A percentile compares a stretch with the other conserved stretches of the same genome.
Conservation (phyloP, 2,329 filamentous ascomycete species). For the Aureobasidium melanogenum region DNA sequence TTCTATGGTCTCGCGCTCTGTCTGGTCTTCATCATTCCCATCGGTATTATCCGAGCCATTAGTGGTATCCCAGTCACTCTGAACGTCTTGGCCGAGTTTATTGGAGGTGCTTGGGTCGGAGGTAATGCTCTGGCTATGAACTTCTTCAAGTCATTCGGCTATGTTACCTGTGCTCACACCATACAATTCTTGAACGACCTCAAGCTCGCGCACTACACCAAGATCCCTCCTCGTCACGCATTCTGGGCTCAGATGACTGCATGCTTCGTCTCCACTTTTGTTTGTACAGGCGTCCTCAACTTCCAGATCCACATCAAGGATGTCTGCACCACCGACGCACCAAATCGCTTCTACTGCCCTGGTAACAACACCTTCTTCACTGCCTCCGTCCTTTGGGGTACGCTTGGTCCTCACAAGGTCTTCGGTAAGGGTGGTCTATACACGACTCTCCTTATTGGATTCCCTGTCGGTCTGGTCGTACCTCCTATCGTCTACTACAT, state of each 20-base stretch:
- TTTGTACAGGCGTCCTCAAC: slow-evolving; percentile 5
- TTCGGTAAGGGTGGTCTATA: slow-evolving; percentile 3
- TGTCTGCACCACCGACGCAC: background rate
- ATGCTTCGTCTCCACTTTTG: background rate
- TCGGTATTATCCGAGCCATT: background rate
- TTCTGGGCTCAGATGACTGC: background rate
- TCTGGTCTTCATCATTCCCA: background rate
- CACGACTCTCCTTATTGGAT: background rate
- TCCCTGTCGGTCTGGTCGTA: background rate
- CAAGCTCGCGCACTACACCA: slow-evolving; percentile 4
- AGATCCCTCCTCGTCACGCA: background rate
- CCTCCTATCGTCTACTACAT: background rate
- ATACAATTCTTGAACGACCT: slow-evolving; percentile 2
- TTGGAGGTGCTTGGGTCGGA: background rate
- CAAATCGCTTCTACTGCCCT: slow-evolving; percentile 6
- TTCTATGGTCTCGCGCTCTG: slow-evolving; percentile 6
- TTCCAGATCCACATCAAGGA: slow-evolving; percentile 10
- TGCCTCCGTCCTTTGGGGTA: slow-evolving; percentile 2
- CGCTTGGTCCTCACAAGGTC: background rate
- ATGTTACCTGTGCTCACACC: slow-evolving; percentile 4
- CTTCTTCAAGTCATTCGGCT: slow-evolving; percentile 5
- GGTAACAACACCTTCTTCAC: slow-evolving; percentile 10
- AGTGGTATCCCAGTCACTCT: background rate
- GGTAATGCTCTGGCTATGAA: slow-evolving; percentile 7
- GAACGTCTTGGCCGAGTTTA: slow-evolving; percentile 4